These are phyloP conservation scores for Phaeoacremonium minimum DNA, from an alignment of 2,329 filamentous ascomycete genomes.

Conservation along the genomic window DNA sequence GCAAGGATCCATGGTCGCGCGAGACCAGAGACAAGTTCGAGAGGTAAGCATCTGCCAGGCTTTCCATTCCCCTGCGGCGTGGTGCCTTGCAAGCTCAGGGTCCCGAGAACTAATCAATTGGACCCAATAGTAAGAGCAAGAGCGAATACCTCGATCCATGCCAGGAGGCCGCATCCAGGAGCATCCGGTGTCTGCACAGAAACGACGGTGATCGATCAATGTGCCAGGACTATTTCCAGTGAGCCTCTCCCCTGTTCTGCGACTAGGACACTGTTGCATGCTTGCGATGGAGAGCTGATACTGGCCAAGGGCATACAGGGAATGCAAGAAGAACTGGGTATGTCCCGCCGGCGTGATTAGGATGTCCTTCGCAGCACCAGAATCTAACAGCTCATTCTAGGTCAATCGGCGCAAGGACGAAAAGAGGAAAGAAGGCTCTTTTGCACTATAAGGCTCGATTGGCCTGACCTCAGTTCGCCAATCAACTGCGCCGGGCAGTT, in stretches of 20 bases:
- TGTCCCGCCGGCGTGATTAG: too few relatives aligned
- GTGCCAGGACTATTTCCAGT: conserved; percentile 97
- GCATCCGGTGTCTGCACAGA: conserved; percentile 81
- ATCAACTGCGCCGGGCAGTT: too few relatives aligned
- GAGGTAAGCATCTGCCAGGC: conserved; percentile 37
- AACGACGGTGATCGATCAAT: conserved; percentile 85
- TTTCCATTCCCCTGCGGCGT: background rate
- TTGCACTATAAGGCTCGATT: too few relatives aligned
- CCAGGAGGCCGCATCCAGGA: conserved; percentile 82
- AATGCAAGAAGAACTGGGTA: conserved; percentile 96
- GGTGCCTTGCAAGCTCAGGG: background rate
- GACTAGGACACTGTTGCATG: background rate
- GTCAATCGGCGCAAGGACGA: too few relatives aligned
- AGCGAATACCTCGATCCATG: conserved; percentile 95
- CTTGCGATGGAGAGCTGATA: background rate
- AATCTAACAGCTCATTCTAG: too few relatives aligned
- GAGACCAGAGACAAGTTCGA: conserved; percentile 62
- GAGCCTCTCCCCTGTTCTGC: conserved; percentile 35
- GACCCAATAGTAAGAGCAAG: conserved; percentile 64
- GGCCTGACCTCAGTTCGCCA: too few relatives aligned
- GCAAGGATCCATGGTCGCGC: conserved; percentile 47
- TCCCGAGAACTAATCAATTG: conserved; percentile 8
- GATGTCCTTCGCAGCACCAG: too few relatives aligned
- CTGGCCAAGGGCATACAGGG: conserved; percentile 71
- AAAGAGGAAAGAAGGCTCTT: too few relatives aligned